Base-by-base conservation (phyloP, 2,329 filamentous ascomycete genomes). In the Trichoderma afroharzianum region DNA sequence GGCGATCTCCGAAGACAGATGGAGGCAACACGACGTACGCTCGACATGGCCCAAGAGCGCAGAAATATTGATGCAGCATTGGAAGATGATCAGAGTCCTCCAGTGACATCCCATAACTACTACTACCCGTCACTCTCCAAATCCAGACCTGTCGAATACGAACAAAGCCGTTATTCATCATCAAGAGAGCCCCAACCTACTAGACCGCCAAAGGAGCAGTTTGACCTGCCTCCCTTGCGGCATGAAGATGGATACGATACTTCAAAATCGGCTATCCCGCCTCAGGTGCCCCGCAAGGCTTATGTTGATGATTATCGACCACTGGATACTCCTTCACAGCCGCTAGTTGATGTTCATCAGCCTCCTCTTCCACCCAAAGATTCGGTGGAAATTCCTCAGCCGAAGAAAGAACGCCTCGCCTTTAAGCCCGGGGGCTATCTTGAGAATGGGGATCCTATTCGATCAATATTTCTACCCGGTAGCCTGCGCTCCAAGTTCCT, bases 381-480 rank as follows among this genome's bases (percentile, higher is more conserved):
- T 61, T 62, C 74, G 21, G 63, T 76, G 30, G 72, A 74, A 4
- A 70, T 75, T 11, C 79, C 79, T 6, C 21, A 76, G 4, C 78
- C 81, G 3, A 83, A 86, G 74, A 86, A 89, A 81, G 81, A 91
- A 71, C 80, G 89, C 62, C 92, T 93, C 76, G 94, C 93, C 15
- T 83, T 83, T 32, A 82, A 82, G 90, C 93, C 95, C 2, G 91
- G 93, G 2, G 94, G 94, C 1, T 96, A 94, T 78, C 90, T 98
- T 18, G 96, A 99, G 80, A 95, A 94, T 76, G 96, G 95, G 21
- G 89, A 91, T 6, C 93, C 95, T 0, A 88, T 99, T 7, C 91
- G 96, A 39, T 93, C 95, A 0, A 86, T 99, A 39, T 97, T 98
- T 79, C 86, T 99, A 1, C 95, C 96, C 0, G 88, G 89, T 1